Conservation (phyloP, 176 grass and related monocot species). For the Urochloa ruziziensis region DNA sequence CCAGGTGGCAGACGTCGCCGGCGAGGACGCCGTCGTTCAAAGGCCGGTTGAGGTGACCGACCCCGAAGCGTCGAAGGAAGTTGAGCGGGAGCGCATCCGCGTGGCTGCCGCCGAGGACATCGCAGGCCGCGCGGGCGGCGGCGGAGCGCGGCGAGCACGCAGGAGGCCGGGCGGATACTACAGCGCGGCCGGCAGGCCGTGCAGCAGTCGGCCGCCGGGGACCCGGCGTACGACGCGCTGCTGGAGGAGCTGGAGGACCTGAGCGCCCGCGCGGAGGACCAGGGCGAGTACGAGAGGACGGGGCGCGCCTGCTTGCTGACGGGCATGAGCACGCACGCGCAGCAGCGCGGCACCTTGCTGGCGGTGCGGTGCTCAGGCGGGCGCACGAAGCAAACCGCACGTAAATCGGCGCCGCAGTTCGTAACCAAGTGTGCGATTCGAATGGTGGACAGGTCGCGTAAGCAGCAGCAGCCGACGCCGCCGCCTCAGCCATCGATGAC, state of each 20-base stretch:
- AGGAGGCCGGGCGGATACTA: conserved; percentile 28
- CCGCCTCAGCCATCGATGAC: neutral
- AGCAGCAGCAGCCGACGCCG: neutral
- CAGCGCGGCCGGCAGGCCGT: neutral
- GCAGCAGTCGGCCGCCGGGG: conserved; percentile 13
- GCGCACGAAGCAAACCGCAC: neutral
- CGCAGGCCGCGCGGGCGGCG: conserved; percentile 11
- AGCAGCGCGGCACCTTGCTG: conserved; percentile 20
- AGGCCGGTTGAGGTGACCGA: neutral
- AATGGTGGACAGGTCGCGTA: neutral
- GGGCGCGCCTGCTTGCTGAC: conserved; percentile 39
- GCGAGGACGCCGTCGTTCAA: neutral
- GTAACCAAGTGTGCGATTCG: neutral
- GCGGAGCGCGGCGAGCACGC: conserved; percentile 27
- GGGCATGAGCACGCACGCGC: conserved; percentile 22
- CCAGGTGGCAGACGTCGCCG: neutral
- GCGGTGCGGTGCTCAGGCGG: neutral
- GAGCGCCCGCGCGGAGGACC: conserved; percentile 6
- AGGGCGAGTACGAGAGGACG: conserved; percentile 2
- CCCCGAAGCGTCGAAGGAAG: neutral
- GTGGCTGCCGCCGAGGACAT: conserved; percentile 33
- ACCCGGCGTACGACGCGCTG: neutral
- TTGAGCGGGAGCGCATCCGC: conserved; percentile 32
- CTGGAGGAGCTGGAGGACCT: conserved; percentile 27
- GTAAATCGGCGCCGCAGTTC: neutral